Evolutionary conservation across 768 basidiomycete genomes (phyloP).

Genomic region (Tylopilus sp.): DNA sequence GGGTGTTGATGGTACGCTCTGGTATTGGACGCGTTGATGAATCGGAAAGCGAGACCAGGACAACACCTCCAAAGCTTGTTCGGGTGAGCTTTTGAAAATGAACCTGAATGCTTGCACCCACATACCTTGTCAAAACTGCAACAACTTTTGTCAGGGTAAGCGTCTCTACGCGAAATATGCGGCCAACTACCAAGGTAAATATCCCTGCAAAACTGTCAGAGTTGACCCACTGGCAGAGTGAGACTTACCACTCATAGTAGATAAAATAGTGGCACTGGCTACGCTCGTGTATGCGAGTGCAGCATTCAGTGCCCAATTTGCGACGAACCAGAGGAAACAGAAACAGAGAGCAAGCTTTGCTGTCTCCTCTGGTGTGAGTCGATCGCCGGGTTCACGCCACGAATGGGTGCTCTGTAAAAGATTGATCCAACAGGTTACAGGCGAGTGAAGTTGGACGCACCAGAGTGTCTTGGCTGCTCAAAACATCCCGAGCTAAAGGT

Average conservation of each 20-base stretch:
- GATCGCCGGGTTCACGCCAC: conserved; percentile 25
- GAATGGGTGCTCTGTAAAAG: conserved; percentile 8
- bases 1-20: conserved; percentile 7
- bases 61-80: conserved; percentile 72
- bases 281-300: conserved; percentile 86
- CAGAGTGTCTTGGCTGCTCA: conserved; percentile 10
- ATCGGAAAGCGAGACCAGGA: conserved; percentile 89
- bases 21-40: conserved; percentile 34
- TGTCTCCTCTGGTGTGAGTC: conserved; percentile 67
- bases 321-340: conserved; percentile 89
- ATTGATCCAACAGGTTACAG: background rate
- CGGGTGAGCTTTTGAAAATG: conserved; percentile 6
- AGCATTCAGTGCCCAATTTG: conserved; percentile 89
- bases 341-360: conserved; percentile 74
- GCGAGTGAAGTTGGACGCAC: conserved; percentile 10
- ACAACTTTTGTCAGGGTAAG: conserved; percentile 68
- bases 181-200: conserved; percentile 86
- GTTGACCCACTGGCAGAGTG: background rate
- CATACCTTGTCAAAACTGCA: conserved; percentile 78
- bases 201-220: conserved; percentile 55
- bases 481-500: conserved; percentile 17
- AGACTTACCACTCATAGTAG: conserved; percentile 76
- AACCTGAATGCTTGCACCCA: background rate
- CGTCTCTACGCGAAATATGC: conserved; percentile 76
- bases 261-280: conserved; percentile 88